Percentiles rank a stretch among this genome's conserved stretches.
These are phyloP conservation scores for Russula vinacea DNA, from an alignment of 768 basidiomycete species.

Conservation along the genomic window DNA sequence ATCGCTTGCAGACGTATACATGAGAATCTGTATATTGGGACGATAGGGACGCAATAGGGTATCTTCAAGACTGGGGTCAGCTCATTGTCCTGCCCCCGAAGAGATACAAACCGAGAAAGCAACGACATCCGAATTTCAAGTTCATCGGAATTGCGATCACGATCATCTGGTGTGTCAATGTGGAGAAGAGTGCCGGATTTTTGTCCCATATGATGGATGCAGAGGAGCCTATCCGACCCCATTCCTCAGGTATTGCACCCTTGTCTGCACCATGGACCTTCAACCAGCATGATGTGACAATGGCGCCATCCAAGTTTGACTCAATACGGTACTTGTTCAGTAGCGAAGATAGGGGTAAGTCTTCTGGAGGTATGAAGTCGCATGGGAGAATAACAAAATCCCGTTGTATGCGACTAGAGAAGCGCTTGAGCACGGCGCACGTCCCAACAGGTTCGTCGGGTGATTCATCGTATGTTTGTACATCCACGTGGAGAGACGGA, in stretches of 20 bases:
- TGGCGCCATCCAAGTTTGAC: conserved; percentile 55
- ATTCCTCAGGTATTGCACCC: conserved; percentile 57
- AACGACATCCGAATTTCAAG: conserved; percentile 73
- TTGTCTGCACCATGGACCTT: conserved; percentile 52
- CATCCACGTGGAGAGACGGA: conserved; percentile 66
- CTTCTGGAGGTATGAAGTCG: conserved; percentile 79
- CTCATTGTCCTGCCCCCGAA: conserved; percentile 21
- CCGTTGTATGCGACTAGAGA: conserved; percentile 67
- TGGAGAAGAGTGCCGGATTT: conserved; percentile 63
- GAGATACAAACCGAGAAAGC: conserved; percentile 55
- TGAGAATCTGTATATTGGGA: conserved; percentile 78
- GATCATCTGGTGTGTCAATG: conserved; percentile 65
- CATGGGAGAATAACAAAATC: conserved; percentile 91
- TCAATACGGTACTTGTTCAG: conserved; percentile 83
- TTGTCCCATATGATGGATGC: conserved; percentile 69
- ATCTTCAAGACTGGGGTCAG: conserved; percentile 42
- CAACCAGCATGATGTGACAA: conserved; percentile 69
- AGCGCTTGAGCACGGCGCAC: conserved; percentile 71
- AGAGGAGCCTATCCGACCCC: conserved; percentile 49
- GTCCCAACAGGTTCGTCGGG: conserved; percentile 65
- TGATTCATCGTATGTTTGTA: conserved; percentile 78
- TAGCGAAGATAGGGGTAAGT: conserved; percentile 63
- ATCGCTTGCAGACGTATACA: conserved; percentile 81
- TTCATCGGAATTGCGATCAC: conserved; percentile 67
- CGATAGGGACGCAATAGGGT: conserved; percentile 68